phyloP scores from a whole-genome alignment of 1,284 basidiomycete species.

The Rhizopogon hawkerae region DNA sequence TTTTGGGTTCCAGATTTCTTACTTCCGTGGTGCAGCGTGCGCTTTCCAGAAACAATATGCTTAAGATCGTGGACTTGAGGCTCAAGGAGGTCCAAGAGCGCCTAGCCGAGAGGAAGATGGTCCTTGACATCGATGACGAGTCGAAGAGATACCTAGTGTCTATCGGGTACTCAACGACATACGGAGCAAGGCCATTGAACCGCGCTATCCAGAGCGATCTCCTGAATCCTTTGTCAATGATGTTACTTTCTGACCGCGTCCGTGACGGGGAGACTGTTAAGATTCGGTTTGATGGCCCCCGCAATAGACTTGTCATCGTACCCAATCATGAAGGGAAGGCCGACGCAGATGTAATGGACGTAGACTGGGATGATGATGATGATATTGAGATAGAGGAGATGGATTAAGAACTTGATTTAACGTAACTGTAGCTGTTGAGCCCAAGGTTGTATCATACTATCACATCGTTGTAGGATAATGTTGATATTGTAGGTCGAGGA shows the following conservation, averaged over 20 bases:
- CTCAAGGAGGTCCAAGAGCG: slow-evolving; percentile 68
- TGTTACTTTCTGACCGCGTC: slow-evolving; percentile 79
- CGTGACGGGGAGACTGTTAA: slow-evolving; percentile 74
- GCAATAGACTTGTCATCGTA: slow-evolving; percentile 72
- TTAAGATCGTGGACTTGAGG: slow-evolving; percentile 81
- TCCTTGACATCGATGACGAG: slow-evolving; percentile 64
- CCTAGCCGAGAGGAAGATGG: slow-evolving; percentile 73
- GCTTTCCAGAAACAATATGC: slow-evolving; percentile 65
- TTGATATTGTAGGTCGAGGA: too few species aligned
- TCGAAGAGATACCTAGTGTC: slow-evolving; percentile 80
- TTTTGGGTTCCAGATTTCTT: not conserved
- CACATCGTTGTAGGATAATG: too few species aligned
- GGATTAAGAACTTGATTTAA: slow-evolving; percentile 38
- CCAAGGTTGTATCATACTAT: not conserved
- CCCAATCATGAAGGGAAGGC: slow-evolving; percentile 76
- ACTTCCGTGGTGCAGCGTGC: slow-evolving; percentile 46
- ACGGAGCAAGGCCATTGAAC: slow-evolving; percentile 89
- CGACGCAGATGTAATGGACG: slow-evolving; percentile 48
- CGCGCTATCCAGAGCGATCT: slow-evolving; percentile 90
- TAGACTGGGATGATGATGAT: slow-evolving; percentile 41
- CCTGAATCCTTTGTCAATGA: slow-evolving; percentile 84
- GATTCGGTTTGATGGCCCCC: slow-evolving; percentile 76
- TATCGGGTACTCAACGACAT: slow-evolving; percentile 76
- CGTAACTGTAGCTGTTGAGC: not conserved
- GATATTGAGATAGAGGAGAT: slow-evolving; percentile 74